Evolutionary conservation across 306 rosid genomes (phyloP).

Genomic region (Ochetophila trinervis): DNA sequence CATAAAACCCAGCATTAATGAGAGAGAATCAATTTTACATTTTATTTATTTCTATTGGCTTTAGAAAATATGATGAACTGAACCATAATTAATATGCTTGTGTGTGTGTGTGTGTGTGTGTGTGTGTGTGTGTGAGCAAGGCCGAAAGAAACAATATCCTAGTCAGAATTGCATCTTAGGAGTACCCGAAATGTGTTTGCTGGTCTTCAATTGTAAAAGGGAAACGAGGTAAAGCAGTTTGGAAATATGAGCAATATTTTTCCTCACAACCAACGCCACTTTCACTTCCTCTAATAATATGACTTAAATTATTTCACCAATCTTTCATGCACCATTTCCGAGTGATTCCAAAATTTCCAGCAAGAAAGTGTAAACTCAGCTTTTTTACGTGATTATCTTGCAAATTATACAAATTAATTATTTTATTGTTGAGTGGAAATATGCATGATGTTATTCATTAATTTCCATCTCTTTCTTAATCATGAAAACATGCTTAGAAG

Average conservation of each 20-base stretch:
- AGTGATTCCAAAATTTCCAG: background rate
- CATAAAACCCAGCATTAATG: too few species aligned
- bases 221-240: background rate
- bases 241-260: constrained; percentile 27
- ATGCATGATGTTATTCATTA: constrained; percentile 29
- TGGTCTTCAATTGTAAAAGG: background rate
- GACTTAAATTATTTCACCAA: background rate
- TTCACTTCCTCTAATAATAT: constrained; percentile 26
- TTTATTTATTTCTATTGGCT: too few species aligned
- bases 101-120: too few species aligned
- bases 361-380: background rate
- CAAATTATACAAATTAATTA: constrained; percentile 22
- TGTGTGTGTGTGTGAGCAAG: too few species aligned
- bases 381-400: background rate
- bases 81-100: too few species aligned
- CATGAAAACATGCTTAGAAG: constrained; percentile 87
- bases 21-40: too few species aligned
- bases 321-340: background rate
- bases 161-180: too few species aligned
- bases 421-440: constrained; percentile 33
- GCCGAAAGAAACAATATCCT: too few species aligned
- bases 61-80: too few species aligned
- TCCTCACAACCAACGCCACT: constrained; percentile 55
- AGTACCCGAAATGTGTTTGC: too few species aligned
- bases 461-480: constrained; percentile 42